Evolutionary conservation across 2,329 filamentous ascomycete species (phyloP).

Genomic region (Botrytis medusae): DNA sequence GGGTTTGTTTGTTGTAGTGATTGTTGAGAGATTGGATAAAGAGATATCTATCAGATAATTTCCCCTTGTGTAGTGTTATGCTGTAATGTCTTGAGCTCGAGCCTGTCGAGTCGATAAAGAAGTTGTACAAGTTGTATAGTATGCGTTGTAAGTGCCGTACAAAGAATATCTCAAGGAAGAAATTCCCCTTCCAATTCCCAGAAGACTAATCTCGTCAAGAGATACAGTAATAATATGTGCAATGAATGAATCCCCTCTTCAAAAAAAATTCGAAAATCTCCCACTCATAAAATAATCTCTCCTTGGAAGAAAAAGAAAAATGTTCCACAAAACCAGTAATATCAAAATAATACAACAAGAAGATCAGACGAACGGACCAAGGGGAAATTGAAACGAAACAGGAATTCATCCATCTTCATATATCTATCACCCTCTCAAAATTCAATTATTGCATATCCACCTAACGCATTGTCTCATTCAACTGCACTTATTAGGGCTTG

Average conservation of each 20-base stretch:
- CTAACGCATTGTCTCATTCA: background rate
- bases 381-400: conserved; percentile 19
- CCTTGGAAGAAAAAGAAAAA: background rate
- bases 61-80: background rate
- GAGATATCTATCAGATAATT: background rate
- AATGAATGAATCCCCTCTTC: background rate
- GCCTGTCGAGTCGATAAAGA: background rate
- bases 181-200: background rate
- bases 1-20: background rate
- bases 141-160: background rate
- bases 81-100: background rate
- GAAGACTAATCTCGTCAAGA: background rate
- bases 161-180: background rate
- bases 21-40: background rate
- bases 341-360: background rate
- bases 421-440: background rate
- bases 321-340: background rate
- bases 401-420: conserved; percentile 3
- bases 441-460: background rate
- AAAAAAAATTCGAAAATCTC: background rate
- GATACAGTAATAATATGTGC: background rate
- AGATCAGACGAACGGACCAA: conserved; percentile 6
- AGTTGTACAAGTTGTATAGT: background rate
- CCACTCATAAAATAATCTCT: background rate
- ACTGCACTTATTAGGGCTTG: background rate